Conservation (phyloP, 2,329 filamentous ascomycete genomes). For the Alternaria arbusti region DNA sequence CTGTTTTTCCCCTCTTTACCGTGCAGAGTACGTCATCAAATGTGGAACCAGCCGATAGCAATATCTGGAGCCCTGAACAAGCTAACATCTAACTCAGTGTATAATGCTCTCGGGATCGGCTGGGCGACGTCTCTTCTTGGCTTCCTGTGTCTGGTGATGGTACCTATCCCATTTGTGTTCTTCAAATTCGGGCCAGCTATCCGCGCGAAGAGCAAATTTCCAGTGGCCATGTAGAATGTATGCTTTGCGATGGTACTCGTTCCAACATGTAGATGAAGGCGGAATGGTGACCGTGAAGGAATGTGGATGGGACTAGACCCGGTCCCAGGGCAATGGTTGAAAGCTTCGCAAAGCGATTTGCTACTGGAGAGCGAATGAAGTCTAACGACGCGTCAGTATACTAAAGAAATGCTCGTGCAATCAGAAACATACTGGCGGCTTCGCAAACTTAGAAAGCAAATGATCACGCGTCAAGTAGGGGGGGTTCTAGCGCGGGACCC, state of each 20-base stretch:
- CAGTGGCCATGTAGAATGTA: conserved; percentile 3
- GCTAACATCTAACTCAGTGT: conserved; percentile 29
- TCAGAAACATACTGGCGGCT: background rate
- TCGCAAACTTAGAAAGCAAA: background rate
- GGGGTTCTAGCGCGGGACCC: background rate
- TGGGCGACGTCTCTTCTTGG: conserved; percentile 52
- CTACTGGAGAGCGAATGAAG: background rate
- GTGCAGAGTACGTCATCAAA: conserved; percentile 37
- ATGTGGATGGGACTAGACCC: background rate
- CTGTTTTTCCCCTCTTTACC: conserved; percentile 47
- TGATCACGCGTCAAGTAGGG: background rate
- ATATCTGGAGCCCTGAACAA: background rate
- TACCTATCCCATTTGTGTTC: conserved; percentile 39
- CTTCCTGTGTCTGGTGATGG: conserved; percentile 46
- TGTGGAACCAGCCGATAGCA: background rate
- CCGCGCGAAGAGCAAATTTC: conserved; percentile 32
- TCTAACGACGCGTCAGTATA: background rate
- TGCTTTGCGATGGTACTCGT: background rate
- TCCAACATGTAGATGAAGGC: background rate
- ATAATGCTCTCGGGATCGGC: conserved; percentile 41
- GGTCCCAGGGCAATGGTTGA: background rate
- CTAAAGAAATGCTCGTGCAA: background rate
- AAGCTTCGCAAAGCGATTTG: background rate
- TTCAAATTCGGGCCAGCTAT: conserved; percentile 36
- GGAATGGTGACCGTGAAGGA: background rate